Percentiles rank a stretch among this genome's conserved stretches.
Evolutionary conservation across 2,329 filamentous ascomycete genomes (phyloP).

Genomic region (Epichloe brachyelytri): DNA sequence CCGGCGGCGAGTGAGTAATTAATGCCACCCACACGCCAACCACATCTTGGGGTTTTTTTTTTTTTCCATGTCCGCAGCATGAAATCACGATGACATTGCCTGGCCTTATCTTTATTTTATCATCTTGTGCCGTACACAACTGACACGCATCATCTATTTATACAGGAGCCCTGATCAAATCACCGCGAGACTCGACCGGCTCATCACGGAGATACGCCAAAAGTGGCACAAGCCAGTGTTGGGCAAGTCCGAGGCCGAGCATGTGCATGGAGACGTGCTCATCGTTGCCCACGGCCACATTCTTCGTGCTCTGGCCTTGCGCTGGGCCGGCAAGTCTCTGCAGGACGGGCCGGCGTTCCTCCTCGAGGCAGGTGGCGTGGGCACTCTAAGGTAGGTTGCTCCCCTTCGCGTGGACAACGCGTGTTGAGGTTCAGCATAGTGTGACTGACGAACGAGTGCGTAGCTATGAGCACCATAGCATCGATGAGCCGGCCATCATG

Average conservation of each 20-base stretch:
- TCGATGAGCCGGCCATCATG: slow-evolving; percentile 68
- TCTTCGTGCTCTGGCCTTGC: slow-evolving; percentile 72
- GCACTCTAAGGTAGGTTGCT: slow-evolving; percentile 54
- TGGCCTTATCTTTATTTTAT: neutral
- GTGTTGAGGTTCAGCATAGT: neutral
- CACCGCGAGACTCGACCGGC: slow-evolving; percentile 54
- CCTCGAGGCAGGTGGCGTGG: slow-evolving; percentile 79
- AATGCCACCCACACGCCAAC: neutral
- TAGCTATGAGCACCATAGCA: slow-evolving; percentile 68
- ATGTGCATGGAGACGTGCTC: slow-evolving; percentile 26
- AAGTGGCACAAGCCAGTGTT: slow-evolving; percentile 53
- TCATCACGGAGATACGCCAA: slow-evolving; percentile 63
- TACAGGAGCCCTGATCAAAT: slow-evolving; percentile 57
- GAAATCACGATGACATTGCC: neutral
- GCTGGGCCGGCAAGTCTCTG: slow-evolving; percentile 66
- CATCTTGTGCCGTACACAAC: too few relatives aligned
- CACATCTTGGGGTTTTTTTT: neutral
- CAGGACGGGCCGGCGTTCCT: slow-evolving; percentile 66
- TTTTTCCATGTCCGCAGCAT: neutral
- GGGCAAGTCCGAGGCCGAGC: slow-evolving; percentile 31
- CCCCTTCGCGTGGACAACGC: neutral
- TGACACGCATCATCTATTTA: too few relatives aligned
- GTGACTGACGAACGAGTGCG: neutral
- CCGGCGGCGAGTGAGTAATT: slow-evolving; percentile 62
- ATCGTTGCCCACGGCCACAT: slow-evolving; percentile 88